Evolutionary conservation across 805 yeast genomes (phyloP).

Genomic region (Sugiyamaella marilandica): DNA sequence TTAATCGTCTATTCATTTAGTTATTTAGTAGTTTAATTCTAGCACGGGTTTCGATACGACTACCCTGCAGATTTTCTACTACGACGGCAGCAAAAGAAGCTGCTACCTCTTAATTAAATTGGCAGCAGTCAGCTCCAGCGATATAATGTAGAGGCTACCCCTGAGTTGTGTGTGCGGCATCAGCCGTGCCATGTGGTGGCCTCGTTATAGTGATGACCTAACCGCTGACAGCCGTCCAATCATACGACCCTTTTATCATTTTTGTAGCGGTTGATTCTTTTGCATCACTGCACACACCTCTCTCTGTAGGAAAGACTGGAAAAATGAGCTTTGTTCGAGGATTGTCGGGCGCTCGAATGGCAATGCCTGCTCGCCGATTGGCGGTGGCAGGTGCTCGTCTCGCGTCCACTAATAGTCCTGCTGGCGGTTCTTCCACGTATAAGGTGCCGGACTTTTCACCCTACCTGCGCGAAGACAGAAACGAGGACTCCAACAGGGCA

Average conservation of each 20-base stretch:
- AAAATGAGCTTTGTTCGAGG: slow-evolving; percentile 3
- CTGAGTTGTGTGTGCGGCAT: too few relatives aligned
- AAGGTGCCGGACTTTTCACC: slow-evolving; percentile 87
- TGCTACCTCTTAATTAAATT: too few relatives aligned
- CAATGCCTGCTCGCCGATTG: slow-evolving; percentile 1
- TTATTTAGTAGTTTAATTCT: too few relatives aligned
- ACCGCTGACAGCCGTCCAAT: neutral
- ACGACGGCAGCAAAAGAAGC: too few relatives aligned
- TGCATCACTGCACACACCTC: slow-evolving; percentile 1
- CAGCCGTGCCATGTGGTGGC: neutral
- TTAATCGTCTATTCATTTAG: too few relatives aligned
- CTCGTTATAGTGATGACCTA: neutral
- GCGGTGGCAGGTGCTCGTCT: slow-evolving; percentile 1
- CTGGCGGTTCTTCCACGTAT: slow-evolving; percentile 59
- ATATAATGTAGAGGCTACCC: too few relatives aligned
- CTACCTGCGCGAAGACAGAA: slow-evolving; percentile 65
- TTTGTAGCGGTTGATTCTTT: neutral
- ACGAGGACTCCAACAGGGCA: slow-evolving; percentile 75
- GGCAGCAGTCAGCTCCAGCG: too few relatives aligned
- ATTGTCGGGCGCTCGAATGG: neutral
- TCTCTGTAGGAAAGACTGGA: neutral
- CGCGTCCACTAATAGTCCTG: slow-evolving; percentile 17
- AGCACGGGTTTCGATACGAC: too few relatives aligned
- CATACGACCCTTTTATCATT: neutral
- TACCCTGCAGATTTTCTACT: too few relatives aligned